A percentile compares a stretch with the other conserved stretches of the same genome.
Evolutionary conservation across 176 grass and related monocot species (phyloP).

Genomic region (Eleusine indica): DNA sequence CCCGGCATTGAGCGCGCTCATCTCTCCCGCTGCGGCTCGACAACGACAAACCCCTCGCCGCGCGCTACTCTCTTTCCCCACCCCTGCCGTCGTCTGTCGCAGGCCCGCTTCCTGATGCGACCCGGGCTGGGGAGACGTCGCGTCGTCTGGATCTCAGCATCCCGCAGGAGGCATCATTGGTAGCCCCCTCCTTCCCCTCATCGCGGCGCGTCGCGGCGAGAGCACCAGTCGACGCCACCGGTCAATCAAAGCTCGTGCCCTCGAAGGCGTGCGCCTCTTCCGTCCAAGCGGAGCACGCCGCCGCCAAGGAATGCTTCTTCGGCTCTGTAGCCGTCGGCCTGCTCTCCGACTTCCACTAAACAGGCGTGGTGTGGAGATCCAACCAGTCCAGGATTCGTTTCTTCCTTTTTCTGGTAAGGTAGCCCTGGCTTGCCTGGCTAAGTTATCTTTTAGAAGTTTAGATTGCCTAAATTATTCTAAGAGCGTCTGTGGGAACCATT

Average conservation of each 20-base stretch:
- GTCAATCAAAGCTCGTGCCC: background rate
- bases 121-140: too few relatives aligned
- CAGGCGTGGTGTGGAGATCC: background rate
- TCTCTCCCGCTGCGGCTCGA: too few relatives aligned
- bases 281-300: background rate
- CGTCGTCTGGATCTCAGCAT: background rate
- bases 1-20: too few relatives aligned
- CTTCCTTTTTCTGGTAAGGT: background rate
- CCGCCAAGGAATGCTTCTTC: background rate
- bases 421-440: background rate
- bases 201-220: too few relatives aligned
- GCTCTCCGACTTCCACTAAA: background rate
- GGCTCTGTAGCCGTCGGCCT: background rate
- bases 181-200: background rate
- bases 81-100: too few relatives aligned
- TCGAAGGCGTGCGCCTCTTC: background rate
- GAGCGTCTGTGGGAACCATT: background rate
- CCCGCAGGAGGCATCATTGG: background rate
- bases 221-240: background rate
- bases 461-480: background rate
- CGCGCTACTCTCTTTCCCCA: too few relatives aligned
- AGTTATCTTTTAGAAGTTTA: too few relatives aligned
- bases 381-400: background rate
- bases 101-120: too few relatives aligned
- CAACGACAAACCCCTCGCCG: too few relatives aligned